phyloP scores from a whole-genome alignment of 805 yeast species.

The Saccharomyces paradoxus region DNA sequence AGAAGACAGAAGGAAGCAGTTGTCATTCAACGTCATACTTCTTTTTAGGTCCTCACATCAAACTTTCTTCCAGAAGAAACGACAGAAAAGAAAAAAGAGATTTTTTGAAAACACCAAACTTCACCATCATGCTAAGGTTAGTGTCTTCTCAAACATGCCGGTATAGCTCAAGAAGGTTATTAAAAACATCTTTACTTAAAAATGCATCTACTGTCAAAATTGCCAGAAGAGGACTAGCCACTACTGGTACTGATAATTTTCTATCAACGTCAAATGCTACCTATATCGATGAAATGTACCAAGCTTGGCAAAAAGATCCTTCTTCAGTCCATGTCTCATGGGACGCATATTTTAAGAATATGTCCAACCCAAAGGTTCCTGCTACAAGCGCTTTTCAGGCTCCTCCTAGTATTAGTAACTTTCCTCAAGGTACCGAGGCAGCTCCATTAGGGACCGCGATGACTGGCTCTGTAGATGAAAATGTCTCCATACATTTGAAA shows the following conservation, averaged over 20 bases:
- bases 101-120: neutral
- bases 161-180: constrained; percentile 1
- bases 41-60: neutral
- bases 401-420: constrained; percentile 85
- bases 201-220: neutral
- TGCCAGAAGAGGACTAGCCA: constrained; percentile 6
- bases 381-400: constrained; percentile 74
- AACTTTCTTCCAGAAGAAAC: neutral
- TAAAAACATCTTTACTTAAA: constrained; percentile 1
- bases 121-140: constrained; percentile 6
- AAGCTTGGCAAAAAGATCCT: constrained; percentile 90
- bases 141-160: constrained; percentile 3
- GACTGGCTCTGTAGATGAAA: constrained; percentile 43
- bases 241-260: constrained; percentile 52
- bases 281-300: constrained; percentile 96
- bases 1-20: neutral
- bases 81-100: neutral
- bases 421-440: constrained; percentile 64
- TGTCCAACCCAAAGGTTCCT: constrained; percentile 62
- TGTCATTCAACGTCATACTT: neutral
- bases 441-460: constrained; percentile 36
- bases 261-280: constrained; percentile 77
- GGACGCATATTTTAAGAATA: constrained; percentile 92
- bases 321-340: constrained; percentile 87
- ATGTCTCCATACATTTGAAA: constrained; percentile 80